Conservation (phyloP, 331 rosid genomes). For the Malus hybrid region DNA sequence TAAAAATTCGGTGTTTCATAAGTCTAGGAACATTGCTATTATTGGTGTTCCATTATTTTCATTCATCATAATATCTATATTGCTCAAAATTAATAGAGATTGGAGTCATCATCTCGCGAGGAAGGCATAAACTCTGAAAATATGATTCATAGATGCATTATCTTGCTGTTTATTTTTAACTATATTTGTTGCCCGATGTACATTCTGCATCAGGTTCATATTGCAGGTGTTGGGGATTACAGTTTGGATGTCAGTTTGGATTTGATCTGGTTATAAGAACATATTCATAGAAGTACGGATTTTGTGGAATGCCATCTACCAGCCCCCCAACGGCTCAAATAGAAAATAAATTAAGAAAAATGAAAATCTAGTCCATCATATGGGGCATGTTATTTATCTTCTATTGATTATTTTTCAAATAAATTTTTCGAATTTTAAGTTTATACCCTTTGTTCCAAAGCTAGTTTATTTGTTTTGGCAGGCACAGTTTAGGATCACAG, state of each 20-base stretch:
- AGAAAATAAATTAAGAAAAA: neutral
- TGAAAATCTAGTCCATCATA: neutral
- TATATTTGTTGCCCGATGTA: constrained; percentile 11
- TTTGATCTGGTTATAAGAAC: too few relatives aligned
- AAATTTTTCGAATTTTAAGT: neutral
- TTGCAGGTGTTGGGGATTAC: constrained; percentile 89
- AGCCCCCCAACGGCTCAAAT: too few relatives aligned
- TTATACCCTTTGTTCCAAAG: constrained; percentile 7
- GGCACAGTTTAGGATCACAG: constrained; percentile 81
- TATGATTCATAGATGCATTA: neutral
- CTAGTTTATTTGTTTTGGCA: constrained; percentile 26
- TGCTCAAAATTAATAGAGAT: neutral
- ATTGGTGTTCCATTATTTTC: neutral
- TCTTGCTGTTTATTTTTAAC: neutral
- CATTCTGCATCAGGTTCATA: constrained; percentile 62
- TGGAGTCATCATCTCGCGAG: neutral
- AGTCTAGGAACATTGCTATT: neutral
- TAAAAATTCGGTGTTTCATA: neutral
- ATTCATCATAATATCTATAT: neutral
- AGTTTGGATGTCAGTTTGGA: constrained; percentile 28
- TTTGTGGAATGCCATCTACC: too few relatives aligned
- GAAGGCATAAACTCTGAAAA: neutral
- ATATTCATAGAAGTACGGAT: too few relatives aligned
- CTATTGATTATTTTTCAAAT: too few relatives aligned
- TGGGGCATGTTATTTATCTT: too few relatives aligned